phyloP scores from a whole-genome alignment of 176 grass and related monocot species.

The Eleusine indica region DNA sequence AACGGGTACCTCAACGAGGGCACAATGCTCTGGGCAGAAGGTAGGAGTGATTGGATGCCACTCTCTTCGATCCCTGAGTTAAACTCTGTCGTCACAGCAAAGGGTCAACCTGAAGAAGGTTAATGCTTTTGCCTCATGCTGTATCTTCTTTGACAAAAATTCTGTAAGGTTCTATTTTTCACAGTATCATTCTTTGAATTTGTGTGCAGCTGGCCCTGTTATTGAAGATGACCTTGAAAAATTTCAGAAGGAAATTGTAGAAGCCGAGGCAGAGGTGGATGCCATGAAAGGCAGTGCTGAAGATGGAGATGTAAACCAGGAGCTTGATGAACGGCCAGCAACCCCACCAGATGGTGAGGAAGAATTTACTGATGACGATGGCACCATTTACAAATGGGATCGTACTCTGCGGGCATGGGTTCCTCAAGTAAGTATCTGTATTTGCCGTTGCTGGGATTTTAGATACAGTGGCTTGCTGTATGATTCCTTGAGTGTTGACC shows the following conservation, averaged over 20 bases:
- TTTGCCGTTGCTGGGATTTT: background rate
- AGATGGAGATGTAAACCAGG: constrained; percentile 15
- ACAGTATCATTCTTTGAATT: background rate
- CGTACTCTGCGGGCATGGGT: constrained; percentile 73
- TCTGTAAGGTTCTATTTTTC: constrained; percentile 3
- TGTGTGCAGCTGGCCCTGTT: constrained; percentile 34
- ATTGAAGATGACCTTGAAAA: constrained; percentile 72
- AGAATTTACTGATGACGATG: constrained; percentile 97
- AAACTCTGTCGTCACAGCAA: constrained; percentile 33
- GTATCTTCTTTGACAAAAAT: constrained; percentile 12
- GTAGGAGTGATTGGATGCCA: constrained; percentile 73
- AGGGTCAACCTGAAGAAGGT: constrained; percentile 50
- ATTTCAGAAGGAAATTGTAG: constrained; percentile 81
- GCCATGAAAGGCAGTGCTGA: constrained; percentile 47
- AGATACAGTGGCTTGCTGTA: background rate
- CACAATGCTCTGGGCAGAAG: constrained; percentile 86
- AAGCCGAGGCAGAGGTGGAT: constrained; percentile 55
- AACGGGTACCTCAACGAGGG: constrained; percentile 69
- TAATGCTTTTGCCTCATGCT: constrained; percentile 17
- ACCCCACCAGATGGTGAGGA: constrained; percentile 90
- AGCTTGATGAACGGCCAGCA: constrained; percentile 61
- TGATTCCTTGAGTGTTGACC: background rate
- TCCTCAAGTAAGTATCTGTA: constrained; percentile 82
- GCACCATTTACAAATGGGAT: constrained; percentile 95
- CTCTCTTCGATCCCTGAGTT: constrained; percentile 71